Evolutionary conservation across 2,329 filamentous ascomycete species (phyloP), one percentile per base, ranked within the genome.

Genomic region (Trichoderma endophyticum): DNA sequence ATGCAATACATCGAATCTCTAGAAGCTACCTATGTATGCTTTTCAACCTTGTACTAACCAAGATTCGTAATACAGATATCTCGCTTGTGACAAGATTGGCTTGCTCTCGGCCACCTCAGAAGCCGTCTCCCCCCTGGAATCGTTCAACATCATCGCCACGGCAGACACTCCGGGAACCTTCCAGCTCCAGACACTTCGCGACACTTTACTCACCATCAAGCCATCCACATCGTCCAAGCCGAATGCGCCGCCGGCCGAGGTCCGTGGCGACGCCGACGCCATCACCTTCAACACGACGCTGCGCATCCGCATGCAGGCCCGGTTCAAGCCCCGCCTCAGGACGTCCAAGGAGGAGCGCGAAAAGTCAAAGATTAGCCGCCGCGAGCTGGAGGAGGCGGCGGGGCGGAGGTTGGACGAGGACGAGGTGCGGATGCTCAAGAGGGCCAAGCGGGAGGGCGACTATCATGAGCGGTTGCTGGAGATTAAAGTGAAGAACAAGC

Each of bases 291-390:
- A 88, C 76, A 94, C 93, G 11, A 92, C 90, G 7, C 80, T 97
- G 73, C 88, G 93, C 64, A 89, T 98, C 77, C 92, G 95, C 69
- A 98, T 98, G 95, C 95, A 98, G 83, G 94, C 95, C 26, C 87
- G 93, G 65, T 98, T 97, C 84, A 98, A 98, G 85, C 95, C 95
- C 9, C 88, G 88, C 74, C 82, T 96, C 60, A 93, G 92, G 81
- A 91, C 91, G 11, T 89, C 87, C 0, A 97, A 95, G 82, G 94
- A 95, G 79, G 92, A 93, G 75, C 96, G 92, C 84, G 92, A 93
- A 0, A 87, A 88, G 76, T 91, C 95, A 77, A 97, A 95, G 84
- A 93, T 99, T 71, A 95, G 91, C 78, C 87, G 93, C 73, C 91
- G 91, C 77, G 94, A 98, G 82, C 84, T 98, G 61, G 95, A 98